Base-by-base conservation (phyloP, 108 stramenopile species). In the Fistulifera solaris region DNA sequence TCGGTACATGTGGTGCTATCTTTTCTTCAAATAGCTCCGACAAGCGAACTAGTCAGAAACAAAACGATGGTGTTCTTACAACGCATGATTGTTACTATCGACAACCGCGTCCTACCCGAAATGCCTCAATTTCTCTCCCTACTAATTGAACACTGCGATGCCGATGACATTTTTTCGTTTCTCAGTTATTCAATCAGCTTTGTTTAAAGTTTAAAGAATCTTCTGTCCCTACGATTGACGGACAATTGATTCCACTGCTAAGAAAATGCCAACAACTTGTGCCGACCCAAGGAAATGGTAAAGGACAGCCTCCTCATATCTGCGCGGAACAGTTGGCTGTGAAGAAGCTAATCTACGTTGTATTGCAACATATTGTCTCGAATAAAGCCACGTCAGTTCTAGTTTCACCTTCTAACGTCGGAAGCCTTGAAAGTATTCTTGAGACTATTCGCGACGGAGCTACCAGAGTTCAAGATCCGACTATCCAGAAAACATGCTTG, bases 321-420 rank as follows among this genome's bases (percentile, higher is more conserved):
- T 44, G 62, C 13, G 78, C 80, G 12, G 80, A 86, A 55, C 75
- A 81, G 44, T 58, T 86, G n/a, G 73, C 72, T 5, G 75, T 86
- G 42, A 65, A 74, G 28, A 86, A 86, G 46, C 65, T 81, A n/a
- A 62, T 75, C 2, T 81, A 63, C 52, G 62, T 58, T 0, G 62
- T 73, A 19, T 49, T 86, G 38, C 67, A 79, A 22, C 75, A 79
- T 38, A 62, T 86, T 52, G 80, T 64, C 7, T 42, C 50, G 13
- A 59, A 81, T 44, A 48, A 69, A 16, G 77, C 56, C 0, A 63
- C 77, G 1, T 59, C 65, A 15, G 73, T 79, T 16, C 56, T 86
- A 26, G 40, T 68, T 28, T 79, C 84, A 10, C 62, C 69, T 38
- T 69, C 56, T 0, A 80, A 80, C 52, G 47, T 62, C 27, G 50